These are phyloP conservation scores for Epichloe uncinata DNA, from an alignment of 2,329 filamentous ascomycete species.

Conservation along the genomic window DNA sequence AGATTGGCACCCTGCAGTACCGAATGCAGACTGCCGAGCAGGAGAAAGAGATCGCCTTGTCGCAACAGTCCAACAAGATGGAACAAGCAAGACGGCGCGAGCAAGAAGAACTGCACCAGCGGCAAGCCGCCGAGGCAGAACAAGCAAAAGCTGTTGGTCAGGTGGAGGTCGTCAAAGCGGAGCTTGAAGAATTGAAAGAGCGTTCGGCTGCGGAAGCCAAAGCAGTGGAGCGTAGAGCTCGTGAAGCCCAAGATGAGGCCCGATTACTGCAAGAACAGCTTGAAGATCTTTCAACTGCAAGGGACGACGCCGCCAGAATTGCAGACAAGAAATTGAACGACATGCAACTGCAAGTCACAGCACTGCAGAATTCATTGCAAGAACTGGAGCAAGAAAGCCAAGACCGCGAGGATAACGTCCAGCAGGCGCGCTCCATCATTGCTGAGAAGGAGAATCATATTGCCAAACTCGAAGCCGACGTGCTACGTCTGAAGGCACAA, in stretches of 20 bases:
- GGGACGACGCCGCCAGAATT: conserved; percentile 56
- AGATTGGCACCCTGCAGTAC: conserved; percentile 78
- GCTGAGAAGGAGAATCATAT: conserved; percentile 56
- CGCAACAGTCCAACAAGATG: conserved; percentile 73
- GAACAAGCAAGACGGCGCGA: conserved; percentile 66
- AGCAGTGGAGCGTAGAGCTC: conserved; percentile 53
- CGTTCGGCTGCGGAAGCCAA: conserved; percentile 42
- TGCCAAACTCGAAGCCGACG: conserved; percentile 66
- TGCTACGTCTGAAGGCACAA: conserved; percentile 72
- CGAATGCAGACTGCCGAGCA: conserved; percentile 78
- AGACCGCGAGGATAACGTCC: conserved; percentile 40
- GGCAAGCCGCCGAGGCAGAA: conserved; percentile 45
- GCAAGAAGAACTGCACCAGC: conserved; percentile 70
- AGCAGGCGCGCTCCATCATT: conserved; percentile 52
- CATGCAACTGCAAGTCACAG: conserved; percentile 37
- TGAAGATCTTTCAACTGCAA: conserved; percentile 52
- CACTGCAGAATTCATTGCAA: conserved; percentile 33
- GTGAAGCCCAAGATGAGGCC: conserved; percentile 62
- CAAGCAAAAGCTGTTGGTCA: conserved; percentile 35
- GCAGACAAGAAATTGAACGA: conserved; percentile 41
- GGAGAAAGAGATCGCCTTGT: conserved; percentile 65
- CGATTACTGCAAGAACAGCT: conserved; percentile 65
- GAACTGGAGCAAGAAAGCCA: conserved; percentile 48
- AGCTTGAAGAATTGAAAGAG: conserved; percentile 39
- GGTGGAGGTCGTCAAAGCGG: conserved; percentile 34